These are phyloP conservation scores for Scutellaria barbata DNA, from an alignment of 257 asterid species.

Conservation along the genomic window DNA sequence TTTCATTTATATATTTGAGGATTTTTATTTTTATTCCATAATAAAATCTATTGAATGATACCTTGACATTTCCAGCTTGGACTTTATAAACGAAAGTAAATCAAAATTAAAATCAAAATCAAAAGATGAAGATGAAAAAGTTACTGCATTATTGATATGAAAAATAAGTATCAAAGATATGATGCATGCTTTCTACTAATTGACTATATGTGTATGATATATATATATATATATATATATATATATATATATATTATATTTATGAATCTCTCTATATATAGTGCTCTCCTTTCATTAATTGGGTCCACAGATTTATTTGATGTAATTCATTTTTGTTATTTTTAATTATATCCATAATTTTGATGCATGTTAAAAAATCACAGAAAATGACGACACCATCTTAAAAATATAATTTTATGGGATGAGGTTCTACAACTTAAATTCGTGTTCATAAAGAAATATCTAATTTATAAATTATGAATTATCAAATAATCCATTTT, in stretches of 20 bases:
- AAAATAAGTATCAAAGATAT: constrained; percentile 30
- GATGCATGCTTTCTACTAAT: constrained; percentile 20
- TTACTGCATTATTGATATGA: constrained; percentile 20
- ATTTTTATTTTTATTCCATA: neutral
- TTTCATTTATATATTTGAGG: neutral
- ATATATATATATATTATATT: neutral
- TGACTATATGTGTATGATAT: neutral
- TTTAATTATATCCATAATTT: too few species aligned
- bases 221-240: neutral
- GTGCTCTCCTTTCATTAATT: constrained; percentile 14
- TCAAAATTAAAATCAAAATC: neutral
- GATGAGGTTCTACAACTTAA: too few species aligned
- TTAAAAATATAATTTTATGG: too few species aligned
- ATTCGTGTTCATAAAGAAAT: too few species aligned
- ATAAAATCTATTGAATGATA: constrained; percentile 15
- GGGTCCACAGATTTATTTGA: constrained; percentile 15
- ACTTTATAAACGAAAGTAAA: constrained; percentile 17
- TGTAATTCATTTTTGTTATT: too few species aligned
- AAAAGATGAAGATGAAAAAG: constrained; percentile 7
- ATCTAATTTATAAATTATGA: too few species aligned
- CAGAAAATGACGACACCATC: too few species aligned
- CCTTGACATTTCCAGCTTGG: constrained; percentile 26
- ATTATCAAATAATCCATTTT: too few species aligned
- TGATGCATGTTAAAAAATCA: too few species aligned
- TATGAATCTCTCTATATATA: neutral